A percentile compares a stretch with the other conserved stretches of the same genome.
Conservation (phyloP, 2,329 filamentous ascomycete genomes). For the Colletotrichum musae region DNA sequence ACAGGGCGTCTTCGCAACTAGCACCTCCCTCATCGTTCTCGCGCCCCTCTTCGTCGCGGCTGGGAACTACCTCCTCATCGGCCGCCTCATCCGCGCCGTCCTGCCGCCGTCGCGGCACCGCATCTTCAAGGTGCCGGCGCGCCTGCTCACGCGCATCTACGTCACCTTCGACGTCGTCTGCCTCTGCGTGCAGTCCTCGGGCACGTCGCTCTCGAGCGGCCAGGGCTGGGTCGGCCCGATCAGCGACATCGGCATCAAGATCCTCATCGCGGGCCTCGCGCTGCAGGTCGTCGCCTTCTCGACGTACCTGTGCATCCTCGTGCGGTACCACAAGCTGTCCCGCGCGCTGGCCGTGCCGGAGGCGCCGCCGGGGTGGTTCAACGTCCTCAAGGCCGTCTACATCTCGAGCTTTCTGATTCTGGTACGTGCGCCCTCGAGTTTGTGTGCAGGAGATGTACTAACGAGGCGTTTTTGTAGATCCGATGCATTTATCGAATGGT, state of each 20-base stretch:
- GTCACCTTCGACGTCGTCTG: slow-evolving; percentile 61
- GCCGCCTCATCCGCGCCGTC: slow-evolving; percentile 58
- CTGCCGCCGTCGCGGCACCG: slow-evolving; percentile 51
- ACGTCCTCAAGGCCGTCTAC: slow-evolving; percentile 58
- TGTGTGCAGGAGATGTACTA: too few species aligned
- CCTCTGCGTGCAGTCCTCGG: slow-evolving; percentile 61
- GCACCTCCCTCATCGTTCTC: slow-evolving; percentile 60
- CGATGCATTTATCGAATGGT: slow-evolving; percentile 68
- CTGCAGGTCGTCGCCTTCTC: slow-evolving; percentile 58
- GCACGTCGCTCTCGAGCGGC: slow-evolving; percentile 59
- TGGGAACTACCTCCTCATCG: slow-evolving; percentile 66
- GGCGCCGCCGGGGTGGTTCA: slow-evolving; percentile 53
- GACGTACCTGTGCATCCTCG: slow-evolving; percentile 57
- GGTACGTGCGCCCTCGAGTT: slow-evolving; percentile 49
- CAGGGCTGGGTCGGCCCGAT: slow-evolving; percentile 58
- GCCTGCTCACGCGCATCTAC: slow-evolving; percentile 61
- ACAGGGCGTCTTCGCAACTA: slow-evolving; percentile 55
- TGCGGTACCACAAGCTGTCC: slow-evolving; percentile 54
- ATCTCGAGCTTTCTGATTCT: slow-evolving; percentile 61
- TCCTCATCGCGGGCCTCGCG: slow-evolving; percentile 59
- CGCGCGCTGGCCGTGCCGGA: slow-evolving; percentile 42
- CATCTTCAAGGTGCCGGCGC: slow-evolving; percentile 54
- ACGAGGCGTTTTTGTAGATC: slow-evolving; percentile 48
- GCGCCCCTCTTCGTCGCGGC: slow-evolving; percentile 65
- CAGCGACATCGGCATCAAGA: slow-evolving; percentile 55